A percentile compares a stretch with the other conserved stretches of the same genome.
Evolutionary conservation across 352 stramenopile species (phyloP).

Genomic region (Blastocystis sp.): DNA sequence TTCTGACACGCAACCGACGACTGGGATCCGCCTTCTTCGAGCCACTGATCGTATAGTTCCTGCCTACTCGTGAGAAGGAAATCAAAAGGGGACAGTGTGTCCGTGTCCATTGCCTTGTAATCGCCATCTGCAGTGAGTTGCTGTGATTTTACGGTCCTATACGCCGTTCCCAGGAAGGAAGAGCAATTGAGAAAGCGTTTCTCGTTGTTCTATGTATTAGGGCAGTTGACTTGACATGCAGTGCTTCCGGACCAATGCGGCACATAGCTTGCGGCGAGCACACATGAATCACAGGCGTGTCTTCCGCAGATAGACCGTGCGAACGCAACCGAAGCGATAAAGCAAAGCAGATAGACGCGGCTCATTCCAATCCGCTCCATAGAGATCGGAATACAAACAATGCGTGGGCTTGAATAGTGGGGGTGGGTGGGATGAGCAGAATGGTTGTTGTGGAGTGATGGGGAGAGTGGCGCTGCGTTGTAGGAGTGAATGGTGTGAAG

Average conservation of each 20-base stretch:
- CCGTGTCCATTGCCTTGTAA: constrained; percentile 31
- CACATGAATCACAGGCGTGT: constrained; percentile 57
- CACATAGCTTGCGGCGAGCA: constrained; percentile 19
- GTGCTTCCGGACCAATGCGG: constrained; percentile 37
- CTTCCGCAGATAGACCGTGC: constrained; percentile 41
- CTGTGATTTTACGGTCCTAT: constrained; percentile 40
- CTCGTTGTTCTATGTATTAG: constrained; percentile 4
- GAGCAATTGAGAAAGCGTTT: constrained; percentile 49
- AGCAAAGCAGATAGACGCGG: not conserved
- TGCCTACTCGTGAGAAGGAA: not conserved
- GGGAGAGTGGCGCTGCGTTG: too few relatives aligned
- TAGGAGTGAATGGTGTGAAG: too few relatives aligned
- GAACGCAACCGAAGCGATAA: not conserved
- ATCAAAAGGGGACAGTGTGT: constrained; percentile 19
- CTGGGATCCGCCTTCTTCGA: not conserved
- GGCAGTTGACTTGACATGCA: not conserved
- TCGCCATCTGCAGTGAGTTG: not conserved
- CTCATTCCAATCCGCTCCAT: not conserved
- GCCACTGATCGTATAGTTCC: constrained; percentile 32
- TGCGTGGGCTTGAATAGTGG: not conserved
- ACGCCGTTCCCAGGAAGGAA: constrained; percentile 40
- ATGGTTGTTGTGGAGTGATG: too few relatives aligned
- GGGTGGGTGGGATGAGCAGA: not conserved
- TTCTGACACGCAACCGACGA: constrained; percentile 27
- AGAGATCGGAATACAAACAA: not conserved